phyloP scores from a whole-genome alignment of 2,329 filamentous ascomycete species.

The Coleophoma crateriformis region DNA sequence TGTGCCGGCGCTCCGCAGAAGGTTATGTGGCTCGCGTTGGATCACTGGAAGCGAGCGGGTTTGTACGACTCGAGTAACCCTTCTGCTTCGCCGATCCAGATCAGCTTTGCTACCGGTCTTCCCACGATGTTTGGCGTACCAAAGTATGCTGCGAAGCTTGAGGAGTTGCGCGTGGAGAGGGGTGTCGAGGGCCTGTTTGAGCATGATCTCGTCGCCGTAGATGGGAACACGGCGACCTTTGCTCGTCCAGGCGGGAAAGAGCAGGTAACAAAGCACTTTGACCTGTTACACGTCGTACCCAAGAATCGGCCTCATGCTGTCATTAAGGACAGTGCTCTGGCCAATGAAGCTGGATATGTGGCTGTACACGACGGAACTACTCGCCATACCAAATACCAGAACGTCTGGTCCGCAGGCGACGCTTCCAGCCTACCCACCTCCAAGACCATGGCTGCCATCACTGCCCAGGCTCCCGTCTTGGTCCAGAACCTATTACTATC shows the following conservation, averaged over 20 bases:
- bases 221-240: slow-evolving; percentile 49
- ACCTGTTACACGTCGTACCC: slow-evolving; percentile 50
- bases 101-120: slow-evolving; percentile 49
- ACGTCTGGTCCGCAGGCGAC: slow-evolving; percentile 55
- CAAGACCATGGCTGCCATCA: slow-evolving; percentile 49
- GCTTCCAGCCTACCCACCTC: slow-evolving; percentile 54
- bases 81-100: slow-evolving; percentile 39
- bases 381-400: slow-evolving; percentile 46
- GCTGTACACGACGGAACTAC: slow-evolving; percentile 48
- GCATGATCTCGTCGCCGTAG: slow-evolving; percentile 47
- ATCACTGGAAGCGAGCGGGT: slow-evolving; percentile 50
- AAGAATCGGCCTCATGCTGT: slow-evolving; percentile 54
- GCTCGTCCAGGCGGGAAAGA: slow-evolving; percentile 35
- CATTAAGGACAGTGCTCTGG: slow-evolving; percentile 45
- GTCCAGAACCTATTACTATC: slow-evolving; percentile 40
- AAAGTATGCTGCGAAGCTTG: slow-evolving; percentile 50
- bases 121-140: slow-evolving; percentile 55
- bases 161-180: slow-evolving; percentile 46
- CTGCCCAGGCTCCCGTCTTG: slow-evolving; percentile 43
- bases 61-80: slow-evolving; percentile 39
- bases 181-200: slow-evolving; percentile 54
- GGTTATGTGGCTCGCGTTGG: slow-evolving; percentile 55
- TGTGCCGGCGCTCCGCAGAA: slow-evolving; percentile 59
- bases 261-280: slow-evolving; percentile 41
- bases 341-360: slow-evolving; percentile 49